Evolutionary conservation across 2,329 filamentous ascomycete species (phyloP), one percentile per base, ranked within the genome.

Genomic region (Cercospora nicotianae): DNA sequence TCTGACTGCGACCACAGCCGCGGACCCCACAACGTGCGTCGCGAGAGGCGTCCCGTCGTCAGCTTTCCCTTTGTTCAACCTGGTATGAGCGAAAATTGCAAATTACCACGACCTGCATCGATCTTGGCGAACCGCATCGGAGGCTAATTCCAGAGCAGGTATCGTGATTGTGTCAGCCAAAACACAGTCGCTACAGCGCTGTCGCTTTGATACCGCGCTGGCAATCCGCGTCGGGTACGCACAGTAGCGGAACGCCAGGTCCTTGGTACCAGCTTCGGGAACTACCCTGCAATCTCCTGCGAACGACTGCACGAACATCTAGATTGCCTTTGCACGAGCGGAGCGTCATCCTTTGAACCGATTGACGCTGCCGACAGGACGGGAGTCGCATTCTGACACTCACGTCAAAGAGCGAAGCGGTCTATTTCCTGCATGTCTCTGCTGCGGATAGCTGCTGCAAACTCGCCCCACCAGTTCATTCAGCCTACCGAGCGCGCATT

Each of bases 281-380:
- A 74, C 65, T 73, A 74, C 71, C 76, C 75, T 78, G 76, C 75
- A 77, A 78, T 77, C 75, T 78, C 75, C 75, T 77, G 75, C 76
- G 77, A 78, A 78, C 77, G 73, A 73, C 74, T 76, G 75, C 75
- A 73, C 69, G 70, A 72, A 60, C 70, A 71, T 66, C 71, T 67
- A 71, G 68, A 72, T 66, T 71, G 59, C 67, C 67, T 69, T 58
- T 66, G 70, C 66, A 67, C 58, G 68, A 60, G 67, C 60, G 64
- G 67, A 69, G 67, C 64, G 70, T 71, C 57, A 48, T 72, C 68
- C 69, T 70, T 73, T 70, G 69, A 70, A 48, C 48, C 66, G 62
- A 60, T 68, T 60, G 69, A 64, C 61, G 66, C 60, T 69, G 61
- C 60, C 60, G 70, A 68, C 66, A 67, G 69, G 64, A 60, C 64